A percentile compares a stretch with the other conserved stretches of the same genome.
Evolutionary conservation across 1,284 basidiomycete species (phyloP).

Genomic region (Abortiporus biennis): DNA sequence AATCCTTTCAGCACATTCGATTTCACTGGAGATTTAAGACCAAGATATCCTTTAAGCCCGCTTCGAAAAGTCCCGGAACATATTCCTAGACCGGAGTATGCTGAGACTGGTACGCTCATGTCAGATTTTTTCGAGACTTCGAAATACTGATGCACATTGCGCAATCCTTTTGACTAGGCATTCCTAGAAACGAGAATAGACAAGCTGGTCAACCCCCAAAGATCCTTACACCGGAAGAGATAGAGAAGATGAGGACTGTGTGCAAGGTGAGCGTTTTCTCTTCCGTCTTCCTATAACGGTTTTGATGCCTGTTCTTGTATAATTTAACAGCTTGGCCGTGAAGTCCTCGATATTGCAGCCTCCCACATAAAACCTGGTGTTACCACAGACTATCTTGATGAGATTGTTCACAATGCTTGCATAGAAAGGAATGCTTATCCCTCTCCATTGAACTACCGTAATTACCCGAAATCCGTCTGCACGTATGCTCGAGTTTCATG

Average conservation of each 20-base stretch:
- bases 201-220: slow-evolving; percentile 55
- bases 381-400: slow-evolving; percentile 94
- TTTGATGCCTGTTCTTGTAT: neutral
- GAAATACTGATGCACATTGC: slow-evolving; percentile 18
- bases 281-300: slow-evolving; percentile 9
- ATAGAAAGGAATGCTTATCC: slow-evolving; percentile 93
- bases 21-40: slow-evolving; percentile 70
- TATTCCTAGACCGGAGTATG: slow-evolving; percentile 79
- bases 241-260: slow-evolving; percentile 73
- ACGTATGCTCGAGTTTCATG: slow-evolving; percentile 50
- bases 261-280: slow-evolving; percentile 64
- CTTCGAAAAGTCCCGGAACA: slow-evolving; percentile 65
- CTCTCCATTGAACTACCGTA: slow-evolving; percentile 88
- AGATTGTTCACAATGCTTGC: slow-evolving; percentile 90
- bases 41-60: slow-evolving; percentile 72
- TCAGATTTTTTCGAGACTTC: slow-evolving; percentile 19
- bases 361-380: slow-evolving; percentile 83
- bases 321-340: slow-evolving; percentile 58
- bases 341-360: slow-evolving; percentile 89
- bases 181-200: slow-evolving; percentile 55
- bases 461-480: slow-evolving; percentile 96
- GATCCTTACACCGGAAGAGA: slow-evolving; percentile 60
- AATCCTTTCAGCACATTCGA: slow-evolving; percentile 67
- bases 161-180: slow-evolving; percentile 41
- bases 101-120: slow-evolving; percentile 55